Evolutionary conservation across 768 basidiomycete species (phyloP), one percentile per base, ranked within the genome.

Genomic region (Suillus fuscotomentosus): DNA sequence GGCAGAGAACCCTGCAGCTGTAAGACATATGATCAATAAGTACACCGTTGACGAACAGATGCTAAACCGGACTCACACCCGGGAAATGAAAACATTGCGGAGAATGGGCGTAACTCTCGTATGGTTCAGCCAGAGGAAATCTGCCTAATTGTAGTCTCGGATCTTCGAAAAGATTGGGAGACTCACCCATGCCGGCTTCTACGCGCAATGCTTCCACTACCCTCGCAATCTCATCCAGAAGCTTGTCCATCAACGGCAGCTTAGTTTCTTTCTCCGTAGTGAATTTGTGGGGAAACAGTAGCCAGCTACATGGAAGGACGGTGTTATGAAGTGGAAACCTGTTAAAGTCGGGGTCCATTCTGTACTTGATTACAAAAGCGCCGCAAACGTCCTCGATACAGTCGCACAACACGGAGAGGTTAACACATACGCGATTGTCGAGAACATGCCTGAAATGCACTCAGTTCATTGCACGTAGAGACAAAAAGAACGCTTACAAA

Each of bases 241-340:
- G 66, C 1, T 63, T 22, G 4, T 34, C 0, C 2, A 70, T 15
- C 13, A 68, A 20, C 9, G 34, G 11, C 43, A 64, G 53, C n/a
- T 9, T n/a, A 43, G 64, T 42, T 6, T 66, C 63, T 64, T 69
- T 69, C 43, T 67, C 55, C 0, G 3, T 15, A 9, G 41, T 72
- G 59, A 69, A 66, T 62, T 65, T 68, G 14, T 65, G 64, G 57
- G 68, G 55, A 36, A 50, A n/a, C 20, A 75, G 43, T 27, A 87
- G 67, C 87, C 87, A 89, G 62, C 80, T 82, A 2, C 80, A 80
- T 0, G 88, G 88, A 42, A 89, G 77, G 8, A 82, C 81, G 34
- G 85, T 66, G 17, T 78, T 76, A 69, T 88, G 82, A 0, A 86
- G 70, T 51, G 51, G 67, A 47, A 4, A 59, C 8, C 15, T 61